Base-by-base conservation (phyloP, 345 rosid genomes). In the Anastatica hierochuntica region DNA sequence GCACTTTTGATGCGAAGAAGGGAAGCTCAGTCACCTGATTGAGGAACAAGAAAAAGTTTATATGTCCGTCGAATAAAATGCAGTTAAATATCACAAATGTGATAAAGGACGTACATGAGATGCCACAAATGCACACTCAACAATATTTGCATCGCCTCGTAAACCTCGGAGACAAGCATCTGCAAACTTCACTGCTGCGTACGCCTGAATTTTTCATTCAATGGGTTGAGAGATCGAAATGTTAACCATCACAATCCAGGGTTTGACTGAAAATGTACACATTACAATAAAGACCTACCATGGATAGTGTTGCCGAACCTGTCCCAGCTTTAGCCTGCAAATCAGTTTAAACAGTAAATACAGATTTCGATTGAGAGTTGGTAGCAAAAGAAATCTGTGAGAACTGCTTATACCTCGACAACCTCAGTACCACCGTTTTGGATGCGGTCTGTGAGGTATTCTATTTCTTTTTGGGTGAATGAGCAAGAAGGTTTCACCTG, bases 381-480 rank as follows among this genome's bases (percentile, higher is more conserved):
- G 17, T 1, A 49, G 24, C 55, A 39, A 8, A 12, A 14, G 10
- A 29, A 43, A 18, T 21, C 53, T 12, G 42, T 51, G 16, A 13
- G 5, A 16, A 18, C 8, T 1, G 49, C 8, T 58, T 11, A 11
- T 72, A 86, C 95, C 92, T 86, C 95, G 7, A 86, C 98, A 48
- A 92, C 95, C 72, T 92, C 97, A 54, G 94, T 88, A 27, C 98
- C 98, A 43, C 98, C 98, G 43, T 92, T 92, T 67, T 92, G 97
- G 66, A 92, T 88, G 47, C 97, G 98, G 67, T 76, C 62, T 1
- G 95, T 92, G 73, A 92, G 73, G 74, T 81, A 80, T 14, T 81
- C 90, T 3, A 81, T 76, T 76, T 92, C 98, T 41, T 79, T 73
- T 19, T 69, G 81, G 24, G 83, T 85, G 75, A 88, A 88, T 6